phyloP scores from a whole-genome alignment of 495 filamentous ascomycete genomes.

The Corynascus novoguineensis region DNA sequence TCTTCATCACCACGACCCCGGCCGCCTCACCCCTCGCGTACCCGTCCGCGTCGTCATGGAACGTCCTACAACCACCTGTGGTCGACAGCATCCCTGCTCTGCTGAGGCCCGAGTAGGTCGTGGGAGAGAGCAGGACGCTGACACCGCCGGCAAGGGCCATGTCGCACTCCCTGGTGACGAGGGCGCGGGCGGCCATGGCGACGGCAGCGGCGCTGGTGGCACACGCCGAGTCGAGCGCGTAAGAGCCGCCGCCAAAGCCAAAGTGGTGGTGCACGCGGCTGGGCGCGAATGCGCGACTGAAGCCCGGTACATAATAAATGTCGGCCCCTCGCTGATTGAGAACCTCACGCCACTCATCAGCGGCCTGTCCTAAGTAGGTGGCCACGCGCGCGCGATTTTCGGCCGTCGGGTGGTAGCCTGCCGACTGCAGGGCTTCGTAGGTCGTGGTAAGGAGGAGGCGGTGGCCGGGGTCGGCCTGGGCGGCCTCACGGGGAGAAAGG shows the following conservation, averaged over 20 bases:
- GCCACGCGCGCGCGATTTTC: neutral
- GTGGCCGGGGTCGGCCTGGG: neutral
- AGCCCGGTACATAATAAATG: neutral
- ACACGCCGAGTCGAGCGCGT: neutral
- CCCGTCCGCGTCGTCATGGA: neutral
- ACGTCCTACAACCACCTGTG: neutral
- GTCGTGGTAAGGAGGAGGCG: neutral
- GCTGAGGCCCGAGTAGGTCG: neutral
- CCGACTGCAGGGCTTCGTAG: neutral
- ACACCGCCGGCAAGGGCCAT: neutral
- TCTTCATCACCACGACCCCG: neutral
- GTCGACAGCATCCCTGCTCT: neutral
- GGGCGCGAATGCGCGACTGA: neutral
- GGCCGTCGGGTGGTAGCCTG: neutral
- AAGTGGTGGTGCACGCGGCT: neutral
- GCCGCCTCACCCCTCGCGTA: neutral
- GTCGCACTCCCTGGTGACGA: neutral
- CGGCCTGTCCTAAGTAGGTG: neutral
- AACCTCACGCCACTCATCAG: neutral
- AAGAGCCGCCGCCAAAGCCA: neutral
- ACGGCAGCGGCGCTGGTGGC: neutral
- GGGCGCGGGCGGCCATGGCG: neutral
- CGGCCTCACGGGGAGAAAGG: neutral
- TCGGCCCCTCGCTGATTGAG: neutral
- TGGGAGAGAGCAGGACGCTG: neutral